Evolutionary conservation across 2,329 filamentous ascomycete species (phyloP).

Genomic region (Beauveria sp.): DNA sequence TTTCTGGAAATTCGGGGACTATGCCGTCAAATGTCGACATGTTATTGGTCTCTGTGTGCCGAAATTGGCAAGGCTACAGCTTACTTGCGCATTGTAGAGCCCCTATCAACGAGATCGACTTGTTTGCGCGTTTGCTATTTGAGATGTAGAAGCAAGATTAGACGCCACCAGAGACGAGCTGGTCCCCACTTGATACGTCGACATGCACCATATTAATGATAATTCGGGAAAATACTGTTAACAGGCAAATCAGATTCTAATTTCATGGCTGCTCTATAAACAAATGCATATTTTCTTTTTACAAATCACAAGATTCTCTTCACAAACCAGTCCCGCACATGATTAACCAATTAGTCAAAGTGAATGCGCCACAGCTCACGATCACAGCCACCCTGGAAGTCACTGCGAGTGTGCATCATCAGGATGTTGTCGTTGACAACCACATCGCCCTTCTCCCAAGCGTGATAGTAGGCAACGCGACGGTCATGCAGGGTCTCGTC

Average conservation of each 20-base stretch:
- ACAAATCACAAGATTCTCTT: neutral
- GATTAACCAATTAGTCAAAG: constrained; percentile 30
- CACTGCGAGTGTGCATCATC: constrained; percentile 42
- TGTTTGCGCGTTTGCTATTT: neutral
- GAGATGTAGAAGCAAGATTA: neutral
- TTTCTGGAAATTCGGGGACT: constrained; percentile 70
- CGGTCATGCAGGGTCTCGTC: constrained; percentile 40
- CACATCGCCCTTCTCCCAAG: constrained; percentile 48
- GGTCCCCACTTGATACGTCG: too few species aligned
- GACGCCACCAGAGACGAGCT: too few species aligned
- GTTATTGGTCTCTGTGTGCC: neutral
- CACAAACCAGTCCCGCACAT: neutral
- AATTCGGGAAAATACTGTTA: too few species aligned
- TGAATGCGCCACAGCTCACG: constrained; percentile 45
- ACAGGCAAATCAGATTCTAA: neutral
- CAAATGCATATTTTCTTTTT: neutral
- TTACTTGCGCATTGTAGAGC: neutral
- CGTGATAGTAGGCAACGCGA: constrained; percentile 40
- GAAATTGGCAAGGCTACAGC: accelerated
- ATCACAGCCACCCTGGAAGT: constrained; percentile 35
- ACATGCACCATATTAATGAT: neutral
- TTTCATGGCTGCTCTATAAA: neutral
- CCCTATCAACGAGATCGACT: too few species aligned
- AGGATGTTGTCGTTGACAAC: constrained; percentile 44
- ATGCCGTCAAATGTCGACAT: constrained; percentile 77